Conservation (phyloP, 805 yeast genomes). For the Lipomyces starkeyi region DNA sequence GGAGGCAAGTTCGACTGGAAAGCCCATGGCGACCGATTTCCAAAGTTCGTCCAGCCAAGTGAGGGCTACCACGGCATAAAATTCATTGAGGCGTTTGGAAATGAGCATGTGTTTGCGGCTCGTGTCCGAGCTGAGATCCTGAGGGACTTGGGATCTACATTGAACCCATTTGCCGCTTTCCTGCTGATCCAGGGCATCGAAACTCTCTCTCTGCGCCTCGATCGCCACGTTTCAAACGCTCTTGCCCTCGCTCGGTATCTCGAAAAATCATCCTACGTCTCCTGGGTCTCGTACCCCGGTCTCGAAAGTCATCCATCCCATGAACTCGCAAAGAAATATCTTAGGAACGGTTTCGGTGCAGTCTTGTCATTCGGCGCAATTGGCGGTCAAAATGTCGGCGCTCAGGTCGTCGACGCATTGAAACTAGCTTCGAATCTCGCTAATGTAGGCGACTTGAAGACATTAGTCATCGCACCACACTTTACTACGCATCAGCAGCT, state of each 20-base stretch:
- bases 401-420: conserved; percentile 80
- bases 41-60: conserved; percentile 88
- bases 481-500: conserved; percentile 96
- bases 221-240: conserved; percentile 87
- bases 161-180: conserved; percentile 89
- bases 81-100: conserved; percentile 81
- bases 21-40: conserved; percentile 82
- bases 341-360: conserved; percentile 82
- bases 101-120: conserved; percentile 70
- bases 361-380: conserved; percentile 90
- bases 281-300: conserved; percentile 94
- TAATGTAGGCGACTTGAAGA: conserved; percentile 95
- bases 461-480: conserved; percentile 94
- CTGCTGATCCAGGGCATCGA: conserved; percentile 89
- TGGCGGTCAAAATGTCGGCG: conserved; percentile 65
- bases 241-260: conserved; percentile 77
- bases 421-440: conserved; percentile 91
- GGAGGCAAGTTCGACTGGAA: conserved; percentile 93
- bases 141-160: conserved; percentile 90
- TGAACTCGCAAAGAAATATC: conserved; percentile 80
- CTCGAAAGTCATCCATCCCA: conserved; percentile 78
- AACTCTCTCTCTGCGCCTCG: conserved; percentile 90
- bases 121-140: conserved; percentile 82
- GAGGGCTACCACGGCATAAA: conserved; percentile 93
- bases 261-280: conserved; percentile 72